Conservation (phyloP, 148 eudicot genomes). For the Selenicereus undatus region DNA sequence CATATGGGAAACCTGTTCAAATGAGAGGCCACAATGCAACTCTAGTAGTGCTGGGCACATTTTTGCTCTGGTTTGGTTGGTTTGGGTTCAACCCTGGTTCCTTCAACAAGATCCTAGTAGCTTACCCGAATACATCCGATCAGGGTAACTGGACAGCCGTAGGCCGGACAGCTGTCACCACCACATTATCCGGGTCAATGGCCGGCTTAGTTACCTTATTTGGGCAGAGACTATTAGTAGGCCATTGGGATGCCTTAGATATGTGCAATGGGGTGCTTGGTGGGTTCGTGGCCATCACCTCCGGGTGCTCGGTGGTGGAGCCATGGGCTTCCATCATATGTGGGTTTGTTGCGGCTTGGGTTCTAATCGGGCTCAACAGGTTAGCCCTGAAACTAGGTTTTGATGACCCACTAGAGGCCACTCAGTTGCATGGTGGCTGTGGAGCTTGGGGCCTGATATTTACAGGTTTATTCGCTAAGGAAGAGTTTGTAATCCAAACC, state of each 20-base stretch:
- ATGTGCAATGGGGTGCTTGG: conserved; percentile 75
- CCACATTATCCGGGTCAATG: conserved; percentile 62
- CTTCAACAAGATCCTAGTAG: conserved; percentile 20
- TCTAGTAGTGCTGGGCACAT: conserved; percentile 28
- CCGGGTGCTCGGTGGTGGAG: conserved; percentile 29
- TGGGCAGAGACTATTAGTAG: conserved; percentile 48
- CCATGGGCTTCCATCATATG: conserved; percentile 30
- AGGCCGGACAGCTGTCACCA: conserved; percentile 72
- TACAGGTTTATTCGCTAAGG: conserved; percentile 67
- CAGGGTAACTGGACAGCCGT: conserved; percentile 54
- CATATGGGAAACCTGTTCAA: conserved; percentile 30
- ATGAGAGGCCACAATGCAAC: conserved; percentile 33
- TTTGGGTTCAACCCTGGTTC: conserved; percentile 34
- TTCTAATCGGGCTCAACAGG: conserved; percentile 56
- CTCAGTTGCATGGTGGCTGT: conserved; percentile 74
- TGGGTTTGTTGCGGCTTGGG: conserved; percentile 40
- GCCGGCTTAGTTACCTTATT: conserved; percentile 56
- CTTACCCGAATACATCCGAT: conserved; percentile 21
- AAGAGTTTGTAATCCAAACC: conserved; percentile 54
- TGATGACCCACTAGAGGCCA: conserved; percentile 69
- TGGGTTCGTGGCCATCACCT: conserved; percentile 59
- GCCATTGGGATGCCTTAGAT: conserved; percentile 73
- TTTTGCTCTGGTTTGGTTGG: conserved; percentile 32
- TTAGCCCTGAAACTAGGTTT: conserved; percentile 40
- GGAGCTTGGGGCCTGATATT: conserved; percentile 81